phyloP scores from a whole-genome alignment of 345 rosid species.

The Ricinus communis region DNA sequence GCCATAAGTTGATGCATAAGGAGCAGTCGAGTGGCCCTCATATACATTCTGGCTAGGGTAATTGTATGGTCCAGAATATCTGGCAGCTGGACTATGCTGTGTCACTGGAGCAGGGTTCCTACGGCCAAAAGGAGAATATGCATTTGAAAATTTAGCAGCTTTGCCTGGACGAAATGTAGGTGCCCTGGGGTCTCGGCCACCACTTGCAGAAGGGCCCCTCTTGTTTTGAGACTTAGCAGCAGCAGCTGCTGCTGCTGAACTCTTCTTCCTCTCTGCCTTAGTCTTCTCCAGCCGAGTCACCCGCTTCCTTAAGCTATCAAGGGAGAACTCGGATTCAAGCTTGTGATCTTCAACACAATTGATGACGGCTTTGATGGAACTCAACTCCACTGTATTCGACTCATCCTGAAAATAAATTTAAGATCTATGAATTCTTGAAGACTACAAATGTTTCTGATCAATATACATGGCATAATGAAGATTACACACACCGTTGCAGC shows the following conservation, averaged over 20 bases:
- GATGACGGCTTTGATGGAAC: constrained; percentile 47
- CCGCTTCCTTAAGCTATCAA: constrained; percentile 43
- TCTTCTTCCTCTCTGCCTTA: constrained; percentile 45
- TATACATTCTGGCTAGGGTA: constrained; percentile 44
- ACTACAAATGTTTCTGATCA: neutral
- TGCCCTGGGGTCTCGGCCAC: constrained; percentile 33
- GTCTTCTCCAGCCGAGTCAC: constrained; percentile 46
- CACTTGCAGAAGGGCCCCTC: constrained; percentile 32
- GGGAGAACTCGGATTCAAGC: constrained; percentile 47
- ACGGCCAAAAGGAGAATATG: constrained; percentile 33
- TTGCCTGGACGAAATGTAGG: constrained; percentile 45
- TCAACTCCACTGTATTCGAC: constrained; percentile 46
- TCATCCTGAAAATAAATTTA: constrained; percentile 45
- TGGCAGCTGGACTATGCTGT: constrained; percentile 47
- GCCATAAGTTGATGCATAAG: constrained; percentile 35
- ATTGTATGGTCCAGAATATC: constrained; percentile 39
- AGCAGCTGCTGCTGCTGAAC: constrained; percentile 26
- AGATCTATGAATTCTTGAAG: neutral
- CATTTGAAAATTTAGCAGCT: constrained; percentile 43
- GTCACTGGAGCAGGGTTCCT: constrained; percentile 37
- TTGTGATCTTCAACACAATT: constrained; percentile 62
- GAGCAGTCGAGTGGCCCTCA: constrained; percentile 30
- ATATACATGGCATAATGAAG: neutral
- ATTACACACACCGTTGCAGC: constrained; percentile 34
- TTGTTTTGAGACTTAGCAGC: constrained; percentile 41